A percentile compares a stretch with the other conserved stretches of the same genome.
Evolutionary conservation across 257 asterid genomes (phyloP).

Genomic region (Fraxinus cuspidata): DNA sequence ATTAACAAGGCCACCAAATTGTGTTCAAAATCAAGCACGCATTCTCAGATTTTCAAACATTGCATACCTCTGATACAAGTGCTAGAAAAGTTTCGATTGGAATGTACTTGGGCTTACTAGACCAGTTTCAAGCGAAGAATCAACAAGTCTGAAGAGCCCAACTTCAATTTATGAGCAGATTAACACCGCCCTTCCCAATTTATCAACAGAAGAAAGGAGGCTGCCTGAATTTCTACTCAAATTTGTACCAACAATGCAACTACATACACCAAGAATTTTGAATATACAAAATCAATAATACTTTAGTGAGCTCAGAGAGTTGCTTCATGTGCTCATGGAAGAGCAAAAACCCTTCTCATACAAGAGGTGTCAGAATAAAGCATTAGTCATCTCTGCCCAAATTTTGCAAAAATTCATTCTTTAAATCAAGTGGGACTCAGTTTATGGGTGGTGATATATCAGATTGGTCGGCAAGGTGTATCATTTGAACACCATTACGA

Average conservation of each 20-base stretch:
- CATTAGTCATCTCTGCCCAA: conserved; percentile 54
- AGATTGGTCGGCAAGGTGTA: conserved; percentile 58
- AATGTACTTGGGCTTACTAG: conserved; percentile 68
- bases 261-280: too few relatives aligned
- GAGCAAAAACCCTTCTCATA: conserved; percentile 67
- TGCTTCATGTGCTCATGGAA: conserved; percentile 86
- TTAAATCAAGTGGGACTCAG: conserved; percentile 34
- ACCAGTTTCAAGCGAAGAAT: conserved; percentile 60
- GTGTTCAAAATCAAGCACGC: too few relatives aligned
- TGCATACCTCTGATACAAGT: too few relatives aligned
- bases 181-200: conserved; percentile 57
- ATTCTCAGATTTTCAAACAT: too few relatives aligned
- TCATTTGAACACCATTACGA: conserved; percentile 46
- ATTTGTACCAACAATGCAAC: background rate
- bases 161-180: conserved; percentile 58
- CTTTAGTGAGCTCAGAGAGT: conserved; percentile 48
- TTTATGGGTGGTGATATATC: conserved; percentile 28
- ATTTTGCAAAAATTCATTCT: background rate
- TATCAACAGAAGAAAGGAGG: conserved; percentile 35
- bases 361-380: conserved; percentile 92
- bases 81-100: too few relatives aligned
- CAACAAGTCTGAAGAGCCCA: conserved; percentile 86
- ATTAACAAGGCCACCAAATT: background rate
- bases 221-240: conserved; percentile 79
- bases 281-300: too few relatives aligned